Evolutionary conservation across 2,329 filamentous ascomycete species (phyloP).

Genomic region (Aspergillus neoniger): DNA sequence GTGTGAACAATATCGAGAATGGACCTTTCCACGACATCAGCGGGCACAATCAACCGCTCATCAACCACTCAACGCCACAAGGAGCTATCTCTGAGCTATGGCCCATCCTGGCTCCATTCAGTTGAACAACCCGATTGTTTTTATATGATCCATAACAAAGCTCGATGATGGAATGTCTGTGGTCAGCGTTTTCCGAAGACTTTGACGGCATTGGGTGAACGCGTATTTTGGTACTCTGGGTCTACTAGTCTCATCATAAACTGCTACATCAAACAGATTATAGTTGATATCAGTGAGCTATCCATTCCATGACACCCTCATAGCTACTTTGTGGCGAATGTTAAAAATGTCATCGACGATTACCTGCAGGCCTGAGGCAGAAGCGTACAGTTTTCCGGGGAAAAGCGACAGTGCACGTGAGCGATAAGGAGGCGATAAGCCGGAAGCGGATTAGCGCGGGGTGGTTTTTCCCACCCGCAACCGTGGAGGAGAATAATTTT

Average conservation of each 20-base stretch:
- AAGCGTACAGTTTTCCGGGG: constrained; percentile 4
- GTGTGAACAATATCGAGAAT: no score
- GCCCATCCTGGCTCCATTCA: no score
- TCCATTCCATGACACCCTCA: neutral
- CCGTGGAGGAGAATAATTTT: constrained; percentile 23
- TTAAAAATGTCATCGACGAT: neutral
- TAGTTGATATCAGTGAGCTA: neutral
- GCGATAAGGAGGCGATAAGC: constrained; percentile 31
- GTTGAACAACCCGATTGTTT: no score
- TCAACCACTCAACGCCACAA: no score
- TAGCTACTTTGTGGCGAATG: neutral
- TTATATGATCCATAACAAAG: no score
- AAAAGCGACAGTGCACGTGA: constrained; percentile 19
- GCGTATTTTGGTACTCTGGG: neutral
- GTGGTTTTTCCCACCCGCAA: constrained; percentile 14
- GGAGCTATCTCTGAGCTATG: no score
- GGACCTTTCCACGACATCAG: no score
- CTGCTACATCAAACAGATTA: neutral
- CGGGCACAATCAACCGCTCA: no score
- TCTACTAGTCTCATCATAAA: neutral
- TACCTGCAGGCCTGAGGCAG: neutral
- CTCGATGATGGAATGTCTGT: no score
- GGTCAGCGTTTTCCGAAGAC: neutral
- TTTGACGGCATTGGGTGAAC: neutral
- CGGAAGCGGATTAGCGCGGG: constrained; percentile 31